These are phyloP conservation scores for Torulaspora franciscae DNA, from an alignment of 805 yeast species.

Conservation along the genomic window DNA sequence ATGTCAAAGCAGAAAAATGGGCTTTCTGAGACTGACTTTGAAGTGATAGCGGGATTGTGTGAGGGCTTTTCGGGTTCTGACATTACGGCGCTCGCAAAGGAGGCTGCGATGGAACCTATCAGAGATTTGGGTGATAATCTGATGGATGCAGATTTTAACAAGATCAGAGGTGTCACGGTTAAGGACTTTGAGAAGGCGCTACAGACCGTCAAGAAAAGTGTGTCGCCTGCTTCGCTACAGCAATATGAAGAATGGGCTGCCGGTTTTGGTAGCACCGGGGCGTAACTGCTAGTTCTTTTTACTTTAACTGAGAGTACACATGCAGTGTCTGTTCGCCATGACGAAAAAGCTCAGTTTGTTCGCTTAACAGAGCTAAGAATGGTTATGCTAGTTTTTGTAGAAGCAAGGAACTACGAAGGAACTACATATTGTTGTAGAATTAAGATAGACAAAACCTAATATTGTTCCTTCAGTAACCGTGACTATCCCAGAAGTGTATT, in stretches of 20 bases:
- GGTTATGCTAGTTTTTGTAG: too few species aligned
- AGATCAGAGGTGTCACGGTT: constrained; percentile 69
- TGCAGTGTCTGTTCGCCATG: too few species aligned
- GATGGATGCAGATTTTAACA: constrained; percentile 61
- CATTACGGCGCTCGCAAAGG: constrained; percentile 91
- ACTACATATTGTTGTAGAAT: too few species aligned
- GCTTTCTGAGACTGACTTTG: constrained; percentile 58
- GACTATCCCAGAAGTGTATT: too few species aligned
- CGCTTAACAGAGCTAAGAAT: too few species aligned
- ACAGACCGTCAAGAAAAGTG: constrained; percentile 81
- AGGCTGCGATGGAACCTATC: constrained; percentile 97
- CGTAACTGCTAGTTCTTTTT: constrained; percentile 36
- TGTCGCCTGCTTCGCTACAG: constrained; percentile 69
- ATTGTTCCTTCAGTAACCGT: too few species aligned
- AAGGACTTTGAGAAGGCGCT: constrained; percentile 75
- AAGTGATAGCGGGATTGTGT: constrained; percentile 57
- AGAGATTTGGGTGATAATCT: constrained; percentile 84
- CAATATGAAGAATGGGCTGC: constrained; percentile 87
- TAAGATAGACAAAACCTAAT: too few species aligned
- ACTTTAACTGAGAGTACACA: too few species aligned
- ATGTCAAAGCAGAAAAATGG: constrained; percentile 64
- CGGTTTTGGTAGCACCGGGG: constrained; percentile 86
- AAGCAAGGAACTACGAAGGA: too few species aligned
- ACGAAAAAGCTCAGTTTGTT: too few species aligned
- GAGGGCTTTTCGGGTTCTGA: constrained; percentile 93